A percentile compares a stretch with the other conserved stretches of the same genome.
Conservation (phyloP, 2,329 filamentous ascomycete genomes). For the Ophiocordyceps unilateralis region DNA sequence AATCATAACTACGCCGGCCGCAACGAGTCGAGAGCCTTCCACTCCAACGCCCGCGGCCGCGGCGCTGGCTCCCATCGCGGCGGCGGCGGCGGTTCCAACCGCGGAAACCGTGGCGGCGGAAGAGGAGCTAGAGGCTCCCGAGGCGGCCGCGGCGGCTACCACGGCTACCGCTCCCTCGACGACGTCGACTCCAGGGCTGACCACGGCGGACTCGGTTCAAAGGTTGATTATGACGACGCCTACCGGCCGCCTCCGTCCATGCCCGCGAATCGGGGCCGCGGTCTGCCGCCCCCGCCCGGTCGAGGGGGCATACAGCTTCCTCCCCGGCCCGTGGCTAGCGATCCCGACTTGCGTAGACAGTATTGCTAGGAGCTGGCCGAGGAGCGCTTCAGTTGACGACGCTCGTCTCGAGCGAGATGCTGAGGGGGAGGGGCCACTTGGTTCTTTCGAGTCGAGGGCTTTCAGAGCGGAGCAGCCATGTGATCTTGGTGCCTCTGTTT, state of each 20-base stretch:
- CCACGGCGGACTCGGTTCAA: slow-evolving; percentile 22
- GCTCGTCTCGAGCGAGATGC: too few species aligned
- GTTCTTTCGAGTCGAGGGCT: too few species aligned
- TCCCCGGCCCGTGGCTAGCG: background rate
- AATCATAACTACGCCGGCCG: slow-evolving; percentile 17
- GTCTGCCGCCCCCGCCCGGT: background rate
- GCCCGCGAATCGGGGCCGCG: background rate
- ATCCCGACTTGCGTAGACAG: background rate
- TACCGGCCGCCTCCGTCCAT: slow-evolving; percentile 7
- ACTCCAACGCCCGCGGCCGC: slow-evolving; percentile 16
- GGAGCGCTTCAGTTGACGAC: too few species aligned
- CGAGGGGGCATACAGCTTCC: background rate
- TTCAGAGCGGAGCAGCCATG: too few species aligned
- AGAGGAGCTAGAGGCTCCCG: slow-evolving; percentile 21
- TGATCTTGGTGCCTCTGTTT: too few species aligned
- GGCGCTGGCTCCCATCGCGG: too few species aligned
- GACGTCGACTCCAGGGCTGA: slow-evolving; percentile 37
- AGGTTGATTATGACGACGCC: slow-evolving; percentile 31
- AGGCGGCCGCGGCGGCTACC: slow-evolving; percentile 30
- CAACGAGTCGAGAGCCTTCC: slow-evolving; percentile 23
- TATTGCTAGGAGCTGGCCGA: too few species aligned
- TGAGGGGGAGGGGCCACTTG: too few species aligned
- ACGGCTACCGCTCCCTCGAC: slow-evolving; percentile 49
- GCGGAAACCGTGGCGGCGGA: slow-evolving; percentile 17
- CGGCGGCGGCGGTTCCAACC: slow-evolving; percentile 12